Percentiles rank a stretch among this genome's conserved stretches.
These are phyloP conservation scores for Trichophyton simii DNA, from an alignment of 2,329 filamentous ascomycete species.

Conservation along the genomic window DNA sequence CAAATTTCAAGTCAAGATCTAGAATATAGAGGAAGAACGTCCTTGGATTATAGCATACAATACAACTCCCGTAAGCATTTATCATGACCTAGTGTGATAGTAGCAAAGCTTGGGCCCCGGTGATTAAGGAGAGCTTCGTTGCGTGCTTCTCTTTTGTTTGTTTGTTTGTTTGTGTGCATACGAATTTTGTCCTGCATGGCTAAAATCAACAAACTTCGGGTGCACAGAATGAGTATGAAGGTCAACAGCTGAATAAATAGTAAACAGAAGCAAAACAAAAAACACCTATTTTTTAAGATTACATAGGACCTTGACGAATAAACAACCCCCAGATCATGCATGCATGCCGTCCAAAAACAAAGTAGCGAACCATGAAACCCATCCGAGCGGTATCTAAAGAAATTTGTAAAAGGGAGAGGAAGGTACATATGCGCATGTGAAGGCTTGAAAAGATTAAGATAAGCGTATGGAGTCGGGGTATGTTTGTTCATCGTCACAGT, in stretches of 20 bases:
- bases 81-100: too few relatives aligned
- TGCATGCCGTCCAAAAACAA: conserved; percentile 13
- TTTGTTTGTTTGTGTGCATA: too few relatives aligned
- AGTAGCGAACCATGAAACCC: conserved; percentile 8
- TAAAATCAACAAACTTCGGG: not conserved
- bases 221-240: not conserved
- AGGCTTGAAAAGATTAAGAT: conserved; percentile 2
- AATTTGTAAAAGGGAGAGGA: conserved; percentile 5
- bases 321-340: conserved; percentile 13
- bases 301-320: conserved; percentile 9
- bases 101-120: too few relatives aligned
- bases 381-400: conserved; percentile 10
- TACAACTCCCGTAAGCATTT: too few relatives aligned
- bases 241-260: not conserved
- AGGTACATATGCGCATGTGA: conserved; percentile 6
- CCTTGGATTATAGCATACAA: too few relatives aligned
- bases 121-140: too few relatives aligned
- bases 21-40: too few relatives aligned
- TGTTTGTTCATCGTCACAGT: not conserved
- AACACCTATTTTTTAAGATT: conserved; percentile 7
- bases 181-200: not conserved
- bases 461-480: not conserved
- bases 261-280: not conserved
- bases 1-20: too few relatives aligned
- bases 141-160: too few relatives aligned